phyloP scores from a whole-genome alignment of 768 basidiomycete genomes.

The Cyathus striatus region DNA sequence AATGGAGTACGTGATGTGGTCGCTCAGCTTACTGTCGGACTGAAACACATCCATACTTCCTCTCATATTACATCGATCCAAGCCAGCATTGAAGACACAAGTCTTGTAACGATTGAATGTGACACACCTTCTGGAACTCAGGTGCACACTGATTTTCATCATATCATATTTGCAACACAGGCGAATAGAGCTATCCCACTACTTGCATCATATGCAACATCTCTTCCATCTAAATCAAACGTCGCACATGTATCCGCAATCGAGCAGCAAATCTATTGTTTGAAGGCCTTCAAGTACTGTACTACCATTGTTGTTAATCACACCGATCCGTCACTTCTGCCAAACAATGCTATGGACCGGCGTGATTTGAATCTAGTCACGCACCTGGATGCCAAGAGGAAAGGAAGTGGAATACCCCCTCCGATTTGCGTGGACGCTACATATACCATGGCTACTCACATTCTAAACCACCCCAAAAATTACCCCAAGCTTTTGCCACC shows the following conservation, averaged over 20 bases:
- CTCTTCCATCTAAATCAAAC: conserved; percentile 22
- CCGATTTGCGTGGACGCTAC: conserved; percentile 33
- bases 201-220: conserved; percentile 38
- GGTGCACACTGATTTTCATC: conserved; percentile 47
- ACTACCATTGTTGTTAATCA: conserved; percentile 66
- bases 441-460: conserved; percentile 72
- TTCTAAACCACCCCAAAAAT: conserved; percentile 34
- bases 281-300: conserved; percentile 50
- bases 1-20: conserved; percentile 61
- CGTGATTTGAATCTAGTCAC: conserved; percentile 63
- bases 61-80: conserved; percentile 43
- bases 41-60: conserved; percentile 50
- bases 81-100: conserved; percentile 26
- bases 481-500: conserved; percentile 23
- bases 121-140: conserved; percentile 17
- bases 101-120: conserved; percentile 33
- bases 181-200: conserved; percentile 58
- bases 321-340: conserved; percentile 55
- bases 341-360: conserved; percentile 40
- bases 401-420: conserved; percentile 6
- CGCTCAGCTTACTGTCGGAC: conserved; percentile 33
- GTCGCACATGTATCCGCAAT: conserved; percentile 24
- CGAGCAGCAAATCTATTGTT: conserved; percentile 36
- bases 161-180: conserved; percentile 71
- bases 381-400: conserved; percentile 8